Percentiles rank a stretch among this genome's conserved stretches.
These are phyloP conservation scores for Solanum tarapatanum DNA, from an alignment of 257 asterid genomes.

Conservation along the genomic window DNA sequence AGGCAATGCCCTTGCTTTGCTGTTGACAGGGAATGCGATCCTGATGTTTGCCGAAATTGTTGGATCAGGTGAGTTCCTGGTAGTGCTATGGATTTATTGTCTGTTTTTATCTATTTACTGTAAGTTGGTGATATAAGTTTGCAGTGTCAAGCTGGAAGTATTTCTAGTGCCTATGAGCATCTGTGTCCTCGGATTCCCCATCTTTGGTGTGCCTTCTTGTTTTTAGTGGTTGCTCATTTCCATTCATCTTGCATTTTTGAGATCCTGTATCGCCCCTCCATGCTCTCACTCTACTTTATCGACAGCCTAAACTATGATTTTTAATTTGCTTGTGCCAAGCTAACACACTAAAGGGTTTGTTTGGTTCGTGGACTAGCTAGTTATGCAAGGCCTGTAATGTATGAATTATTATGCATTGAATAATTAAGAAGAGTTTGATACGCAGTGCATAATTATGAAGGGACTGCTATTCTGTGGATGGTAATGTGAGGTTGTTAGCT, in stretches of 20 bases:
- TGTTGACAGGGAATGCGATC: constrained; percentile 91
- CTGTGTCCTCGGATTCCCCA: not conserved
- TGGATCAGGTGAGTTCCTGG: constrained; percentile 68
- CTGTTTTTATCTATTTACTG: not conserved
- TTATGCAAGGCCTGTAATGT: not conserved
- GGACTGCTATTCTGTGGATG: not conserved
- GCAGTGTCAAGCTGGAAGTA: not conserved
- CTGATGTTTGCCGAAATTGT: constrained; percentile 97
- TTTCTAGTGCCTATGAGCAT: not conserved
- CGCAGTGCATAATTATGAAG: not conserved
- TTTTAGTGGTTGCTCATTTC: not conserved
- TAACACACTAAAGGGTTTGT: not conserved
- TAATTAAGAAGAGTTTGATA: not conserved
- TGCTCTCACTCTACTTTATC: not conserved
- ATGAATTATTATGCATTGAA: not conserved
- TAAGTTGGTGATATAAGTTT: not conserved
- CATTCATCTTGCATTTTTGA: not conserved
- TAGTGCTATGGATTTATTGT: not conserved
- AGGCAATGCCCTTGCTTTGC: constrained; percentile 99
- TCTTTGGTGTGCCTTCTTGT: not conserved
- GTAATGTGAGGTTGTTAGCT: not conserved
- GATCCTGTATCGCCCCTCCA: not conserved
- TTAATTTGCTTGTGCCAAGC: not conserved
- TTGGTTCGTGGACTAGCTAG: not conserved
- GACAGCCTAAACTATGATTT: not conserved